Base-by-base conservation (phyloP, 768 basidiomycete genomes). In the Glaciozyma antarctica region DNA sequence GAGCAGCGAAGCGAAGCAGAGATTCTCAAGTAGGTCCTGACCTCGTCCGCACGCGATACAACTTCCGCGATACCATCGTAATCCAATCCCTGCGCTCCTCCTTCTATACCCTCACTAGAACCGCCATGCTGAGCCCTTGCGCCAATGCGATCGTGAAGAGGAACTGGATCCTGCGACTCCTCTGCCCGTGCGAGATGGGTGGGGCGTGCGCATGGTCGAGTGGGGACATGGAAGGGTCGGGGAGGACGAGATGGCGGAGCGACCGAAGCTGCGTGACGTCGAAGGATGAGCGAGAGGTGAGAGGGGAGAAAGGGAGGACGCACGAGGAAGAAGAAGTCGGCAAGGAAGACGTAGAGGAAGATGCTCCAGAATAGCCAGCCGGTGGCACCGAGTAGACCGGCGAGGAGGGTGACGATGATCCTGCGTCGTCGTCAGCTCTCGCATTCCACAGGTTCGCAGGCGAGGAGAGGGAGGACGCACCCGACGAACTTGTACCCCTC, bases 401-500 rank as follows among this genome's bases (percentile, higher is more conserved):
- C 84, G 2, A 88, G 75, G n/a, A 95, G 78, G 3, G 88, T 85
- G 17, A 86, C 77, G 70, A 95, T 93, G 48, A 97, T 89, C 2
- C 92, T 93, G 66, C 15, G 15, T 15, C 21, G 61, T 43, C 15
- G 43, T 22, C 38, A 19, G n/a, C 22, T n/a, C 43, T 38, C 24
- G 38, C 12, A n/a, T n/a, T n/a, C n/a, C n/a, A n/a, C 22, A 2
- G 4, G 1, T 13, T n/a, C 34, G 52, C 47, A 47, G 45, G n/a
- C n/a, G 34, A 17, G 26, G 22, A 21, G n/a, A 26, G 49, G 55
- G 44, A 24, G 44, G 4, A 78, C 85, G 34, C 69, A 91, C 90
- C 90, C 94, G 34, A 97, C 89, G 72, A 99, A 98, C 75, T 99
- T 98, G 79, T 98, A 98, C 0, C 95, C 94, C 7, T 87, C 88